Percentiles rank a stretch among this genome's conserved stretches.
These are phyloP conservation scores for Aspergillus neotritici DNA, from an alignment of 2,329 filamentous ascomycete genomes.

Conservation along the genomic window DNA sequence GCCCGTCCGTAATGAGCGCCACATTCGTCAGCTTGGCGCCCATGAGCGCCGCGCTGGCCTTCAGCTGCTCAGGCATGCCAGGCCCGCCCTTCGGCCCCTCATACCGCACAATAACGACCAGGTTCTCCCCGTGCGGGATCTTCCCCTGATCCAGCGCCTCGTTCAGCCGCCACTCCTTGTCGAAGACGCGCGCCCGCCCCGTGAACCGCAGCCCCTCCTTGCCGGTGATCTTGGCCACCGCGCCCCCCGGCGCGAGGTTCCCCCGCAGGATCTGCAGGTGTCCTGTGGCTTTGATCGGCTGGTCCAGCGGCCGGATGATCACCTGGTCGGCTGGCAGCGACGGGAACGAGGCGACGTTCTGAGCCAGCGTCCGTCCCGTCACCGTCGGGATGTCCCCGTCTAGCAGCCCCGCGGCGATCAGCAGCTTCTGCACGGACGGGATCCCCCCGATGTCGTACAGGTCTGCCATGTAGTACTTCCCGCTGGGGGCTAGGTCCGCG, in stretches of 20 bases:
- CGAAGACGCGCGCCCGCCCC: constrained; percentile 74
- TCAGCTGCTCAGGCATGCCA: constrained; percentile 93
- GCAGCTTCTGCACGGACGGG: constrained; percentile 76
- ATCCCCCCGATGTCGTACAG: constrained; percentile 81
- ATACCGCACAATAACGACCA: constrained; percentile 86
- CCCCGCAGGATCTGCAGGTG: constrained; percentile 85
- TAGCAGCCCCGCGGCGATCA: constrained; percentile 69
- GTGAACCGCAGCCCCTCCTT: constrained; percentile 83
- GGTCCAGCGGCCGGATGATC: constrained; percentile 73
- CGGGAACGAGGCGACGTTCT: constrained; percentile 74
- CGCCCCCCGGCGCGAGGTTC: constrained; percentile 80
- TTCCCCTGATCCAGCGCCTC: constrained; percentile 65
- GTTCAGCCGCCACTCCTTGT: constrained; percentile 78
- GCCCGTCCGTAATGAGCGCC: constrained; percentile 84
- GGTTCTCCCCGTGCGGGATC: constrained; percentile 68
- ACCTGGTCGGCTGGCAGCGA: constrained; percentile 71
- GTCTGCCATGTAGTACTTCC: constrained; percentile 82
- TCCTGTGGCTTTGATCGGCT: constrained; percentile 79
- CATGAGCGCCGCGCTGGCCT: constrained; percentile 84
- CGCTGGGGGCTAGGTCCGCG: constrained; percentile 76
- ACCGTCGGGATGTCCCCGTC: constrained; percentile 75
- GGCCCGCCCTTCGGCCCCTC: constrained; percentile 91
- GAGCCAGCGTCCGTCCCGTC: constrained; percentile 74
- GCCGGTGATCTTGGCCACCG: constrained; percentile 93
- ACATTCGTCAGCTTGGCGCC: constrained; percentile 82